phyloP scores from a whole-genome alignment of 192 early-diverging fungal species.

The Rhizophagus clarus region DNA sequence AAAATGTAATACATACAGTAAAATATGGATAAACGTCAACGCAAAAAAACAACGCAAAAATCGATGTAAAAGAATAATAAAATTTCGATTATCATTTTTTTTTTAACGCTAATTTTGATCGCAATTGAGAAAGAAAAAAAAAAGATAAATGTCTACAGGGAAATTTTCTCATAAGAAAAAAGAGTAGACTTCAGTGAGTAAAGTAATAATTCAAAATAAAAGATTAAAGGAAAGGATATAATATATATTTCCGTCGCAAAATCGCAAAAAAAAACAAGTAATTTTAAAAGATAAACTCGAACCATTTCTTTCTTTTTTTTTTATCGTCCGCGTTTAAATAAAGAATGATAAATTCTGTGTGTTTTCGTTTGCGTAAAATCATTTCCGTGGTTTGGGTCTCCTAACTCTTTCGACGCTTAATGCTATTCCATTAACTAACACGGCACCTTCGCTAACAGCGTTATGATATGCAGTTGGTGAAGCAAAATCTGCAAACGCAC shows the following conservation, averaged over 20 bases:
- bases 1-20: no score
- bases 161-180: no score
- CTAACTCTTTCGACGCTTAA: conserved; percentile 17
- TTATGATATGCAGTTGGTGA: conserved; percentile 1
- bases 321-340: not conserved
- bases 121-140: no score
- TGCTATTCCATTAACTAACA: not conserved
- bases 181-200: no score
- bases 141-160: no score
- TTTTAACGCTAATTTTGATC: no score
- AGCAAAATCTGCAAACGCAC: conserved; percentile 10
- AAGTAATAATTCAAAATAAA: not conserved
- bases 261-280: not conserved
- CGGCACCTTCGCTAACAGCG: conserved; percentile 3
- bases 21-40: no score
- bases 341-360: not conserved
- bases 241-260: not conserved
- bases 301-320: not conserved
- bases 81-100: no score
- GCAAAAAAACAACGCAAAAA: no score
- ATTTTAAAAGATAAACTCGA: no score
- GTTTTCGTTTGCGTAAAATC: not conserved
- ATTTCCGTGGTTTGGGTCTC: conserved; percentile 2
- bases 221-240: not conserved
- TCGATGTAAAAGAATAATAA: no score